These are phyloP conservation scores for Septoria petroselini DNA, from an alignment of 2,329 filamentous ascomycete genomes.

Conservation along the genomic window DNA sequence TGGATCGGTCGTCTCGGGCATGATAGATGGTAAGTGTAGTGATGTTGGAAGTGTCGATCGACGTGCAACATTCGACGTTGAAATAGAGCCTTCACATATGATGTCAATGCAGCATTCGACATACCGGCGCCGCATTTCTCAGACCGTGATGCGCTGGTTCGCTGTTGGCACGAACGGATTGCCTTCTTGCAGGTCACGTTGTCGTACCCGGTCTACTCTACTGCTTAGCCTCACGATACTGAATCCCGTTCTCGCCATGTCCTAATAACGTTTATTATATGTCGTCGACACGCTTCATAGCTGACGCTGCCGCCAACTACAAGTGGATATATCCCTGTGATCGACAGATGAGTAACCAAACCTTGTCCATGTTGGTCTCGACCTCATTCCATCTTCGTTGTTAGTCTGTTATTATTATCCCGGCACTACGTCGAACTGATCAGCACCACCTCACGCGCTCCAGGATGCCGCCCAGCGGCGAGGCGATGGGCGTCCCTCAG, in stretches of 20 bases:
- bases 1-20: conserved; percentile 24
- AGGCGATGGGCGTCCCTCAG: not conserved
- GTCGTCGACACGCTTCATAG: no score
- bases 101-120: not conserved
- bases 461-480: conserved; percentile 4
- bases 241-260: no score
- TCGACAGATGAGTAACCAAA: not conserved
- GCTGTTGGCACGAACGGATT: no score
- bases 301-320: no score
- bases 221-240: no score
- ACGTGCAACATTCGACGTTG: not conserved
- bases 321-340: not conserved
- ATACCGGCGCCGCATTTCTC: not conserved
- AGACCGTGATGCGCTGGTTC: not conserved
- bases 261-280: no score
- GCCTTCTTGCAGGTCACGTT: no score
- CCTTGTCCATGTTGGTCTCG: not conserved
- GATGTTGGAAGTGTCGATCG: not conserved
- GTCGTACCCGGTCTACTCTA: no score
- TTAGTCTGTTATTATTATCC: not conserved
- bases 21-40: not conserved
- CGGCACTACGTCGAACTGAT: not conserved
- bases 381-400: not conserved
- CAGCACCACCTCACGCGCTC: not conserved
- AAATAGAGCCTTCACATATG: conserved; percentile 1